A percentile compares a stretch with the other conserved stretches of the same genome.
Evolutionary conservation across 169 alveolate genomes (phyloP).

Genomic region (Plasmodium malariae): DNA sequence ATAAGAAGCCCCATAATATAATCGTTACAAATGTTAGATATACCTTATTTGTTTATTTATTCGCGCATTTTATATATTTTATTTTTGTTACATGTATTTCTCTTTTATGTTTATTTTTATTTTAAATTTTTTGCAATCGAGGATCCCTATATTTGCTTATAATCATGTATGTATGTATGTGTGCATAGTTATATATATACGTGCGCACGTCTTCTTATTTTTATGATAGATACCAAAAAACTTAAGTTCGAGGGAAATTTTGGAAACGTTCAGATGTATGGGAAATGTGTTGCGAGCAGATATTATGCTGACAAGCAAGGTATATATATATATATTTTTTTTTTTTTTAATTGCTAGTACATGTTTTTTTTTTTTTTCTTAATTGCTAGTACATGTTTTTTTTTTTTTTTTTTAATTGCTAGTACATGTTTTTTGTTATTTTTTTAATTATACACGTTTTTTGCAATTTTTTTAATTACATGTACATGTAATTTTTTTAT

Average conservation of each 20-base stretch:
- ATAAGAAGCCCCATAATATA: slow-evolving; percentile 57
- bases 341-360: slow-evolving; percentile 2
- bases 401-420: not conserved
- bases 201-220: not conserved
- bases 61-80: not conserved
- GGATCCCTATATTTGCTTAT: no score
- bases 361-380: slow-evolving; percentile 11
- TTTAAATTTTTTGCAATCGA: no score
- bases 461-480: not conserved
- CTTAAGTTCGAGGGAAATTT: slow-evolving; percentile 34
- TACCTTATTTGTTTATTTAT: not conserved
- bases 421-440: slow-evolving; percentile 1
- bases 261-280: slow-evolving; percentile 64
- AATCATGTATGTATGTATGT: not conserved
- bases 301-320: slow-evolving; percentile 73
- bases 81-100: not conserved
- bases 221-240: slow-evolving; percentile 57
- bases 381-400: not conserved
- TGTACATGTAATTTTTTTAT: no score
- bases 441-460: not conserved
- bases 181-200: not conserved
- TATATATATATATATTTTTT: not conserved
- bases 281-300: slow-evolving; percentile 69
- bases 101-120: not conserved
- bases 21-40: slow-evolving; percentile 71